Base-by-base conservation (phyloP, 2,329 filamentous ascomycete species). In the Aspergillaceae sp. region DNA sequence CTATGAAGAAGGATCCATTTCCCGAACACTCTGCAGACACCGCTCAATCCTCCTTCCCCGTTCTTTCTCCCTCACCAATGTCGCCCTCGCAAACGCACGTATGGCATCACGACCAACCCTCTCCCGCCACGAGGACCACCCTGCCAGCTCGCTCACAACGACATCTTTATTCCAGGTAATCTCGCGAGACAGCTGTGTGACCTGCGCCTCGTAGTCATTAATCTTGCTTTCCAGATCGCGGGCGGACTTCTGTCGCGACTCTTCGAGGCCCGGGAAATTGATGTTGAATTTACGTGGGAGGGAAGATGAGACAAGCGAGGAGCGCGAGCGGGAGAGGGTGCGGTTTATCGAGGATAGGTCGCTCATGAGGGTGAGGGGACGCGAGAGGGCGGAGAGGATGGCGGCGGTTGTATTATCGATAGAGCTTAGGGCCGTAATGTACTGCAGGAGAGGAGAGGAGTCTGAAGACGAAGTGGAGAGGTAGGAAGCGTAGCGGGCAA, bases 121-220 rank as follows among this genome's bases (percentile, higher is more conserved):
- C 54, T 88, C 87, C 59, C 94, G 82, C 71, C 89, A 80, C 36
- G 94, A 88, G 60, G 95, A 90, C 88, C 92, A 98, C 10, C 87
- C 89, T 0, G 92, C 92, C 46, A 98, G 67, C 69, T 98, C 92
- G 1, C 82, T 78, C 5, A 94, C 91, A 27, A 97, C 91, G 9
- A 91, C 88, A 65, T 94, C 87, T 69, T 96, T 91, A 41, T 90
- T 95, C 65, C 92, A 95, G 42, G 88, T 74, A 46, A 98, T 72
- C 66, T 98, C 92, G 43, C 80, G 80, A 0, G 84, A 83, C n/a
- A 95, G 68, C 38, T 81, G 78, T 19, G 83, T 79, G 7, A 87
- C 78, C 61, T 96, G 87, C 11, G 75, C 68, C 52, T 83, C 79
- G 26, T 79, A 80, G 52, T 83, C 82, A 9, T 79, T 76, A 34